Evolutionary conservation across 1,139 yeast species (phyloP), one percentile per base, ranked within the genome.

Genomic region (Keqinozyma sinolaborantium): DNA sequence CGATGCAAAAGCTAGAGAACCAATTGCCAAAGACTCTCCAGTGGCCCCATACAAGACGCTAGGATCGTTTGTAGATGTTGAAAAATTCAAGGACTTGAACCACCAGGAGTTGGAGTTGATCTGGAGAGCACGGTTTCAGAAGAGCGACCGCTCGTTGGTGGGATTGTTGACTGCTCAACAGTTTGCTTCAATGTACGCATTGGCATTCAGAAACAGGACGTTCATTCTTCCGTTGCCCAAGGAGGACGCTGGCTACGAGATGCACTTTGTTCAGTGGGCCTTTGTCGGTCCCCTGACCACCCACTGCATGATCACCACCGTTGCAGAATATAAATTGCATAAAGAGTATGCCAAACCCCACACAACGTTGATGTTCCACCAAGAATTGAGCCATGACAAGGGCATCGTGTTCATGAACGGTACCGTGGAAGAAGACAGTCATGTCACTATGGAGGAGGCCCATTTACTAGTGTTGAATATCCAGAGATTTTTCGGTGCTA

Each of bases 291-390:
- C 87, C 5, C 51, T 78, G 26, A 90, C 97, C 4, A 70, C 87
- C 3, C 96, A 94, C 60, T 86, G 95, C 55, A 74, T 94, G 75
- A 67, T 94, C 47, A 94, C 98, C 2, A 80, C 97, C 0, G 71
- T 94, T 40, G 94, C 95, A 1, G 98, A 94, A 58, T 94, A 79
- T 60, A 90, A 92, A 56, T 72, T 88, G 24, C 97, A 92, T 52
- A 79, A 78, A 40, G 97, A 90, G 51, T 94, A 71, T 58, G 95
- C 98, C 9, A 81, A 86, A 50, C 98, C 98, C 1, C 98, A 94
- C 55, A 88, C 97, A 1, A 85, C 95, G 0, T 64, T 92, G 41
- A 78, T 80, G 57, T 84, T 92, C 70, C 97, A 92, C 60, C 78
- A 81, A 33, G 97, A 94, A 35, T 61, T 92, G 33, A 65, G 70